Conservation (phyloP, 2,329 filamentous ascomycete species). For the Exophiala alcalophila region DNA sequence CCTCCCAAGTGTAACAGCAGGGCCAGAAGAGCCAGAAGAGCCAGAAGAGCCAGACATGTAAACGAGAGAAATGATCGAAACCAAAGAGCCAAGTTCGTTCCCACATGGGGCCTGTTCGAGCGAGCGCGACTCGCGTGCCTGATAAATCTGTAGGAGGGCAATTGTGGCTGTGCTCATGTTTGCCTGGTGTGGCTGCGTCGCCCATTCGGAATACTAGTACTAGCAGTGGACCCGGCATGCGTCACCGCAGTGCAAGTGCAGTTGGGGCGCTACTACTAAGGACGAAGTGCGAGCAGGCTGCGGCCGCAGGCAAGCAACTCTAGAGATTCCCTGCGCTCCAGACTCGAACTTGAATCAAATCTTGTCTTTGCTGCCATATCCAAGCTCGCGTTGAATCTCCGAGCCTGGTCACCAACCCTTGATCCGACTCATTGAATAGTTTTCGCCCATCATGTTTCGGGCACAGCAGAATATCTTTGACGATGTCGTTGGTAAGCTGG, state of each 20-base stretch:
- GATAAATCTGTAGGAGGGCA: background rate
- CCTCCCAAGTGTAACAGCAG: slow-evolving; percentile 19
- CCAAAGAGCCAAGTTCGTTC: slow-evolving; percentile 6
- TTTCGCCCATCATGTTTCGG: slow-evolving; percentile 51
- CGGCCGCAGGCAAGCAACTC: slow-evolving; percentile 5
- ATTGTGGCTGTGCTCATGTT: slow-evolving; percentile 4
- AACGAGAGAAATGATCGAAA: slow-evolving; percentile 12
- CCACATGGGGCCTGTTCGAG: too few relatives aligned
- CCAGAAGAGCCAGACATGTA: slow-evolving; percentile 12
- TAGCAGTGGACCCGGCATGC: slow-evolving; percentile 4
- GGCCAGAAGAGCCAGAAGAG: slow-evolving; percentile 5
- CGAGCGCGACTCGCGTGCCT: background rate
- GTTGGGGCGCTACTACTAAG: too few relatives aligned
- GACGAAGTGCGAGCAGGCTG: too few relatives aligned
- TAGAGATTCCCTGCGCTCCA: background rate
- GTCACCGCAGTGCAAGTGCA: too few relatives aligned
- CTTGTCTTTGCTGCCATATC: background rate
- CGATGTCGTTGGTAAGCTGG: slow-evolving; percentile 62
- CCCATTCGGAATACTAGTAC: too few relatives aligned
- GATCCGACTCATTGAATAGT: background rate
- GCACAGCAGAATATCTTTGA: slow-evolving; percentile 67
- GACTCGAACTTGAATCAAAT: background rate
- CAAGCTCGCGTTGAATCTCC: background rate
- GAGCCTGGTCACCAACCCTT: background rate
- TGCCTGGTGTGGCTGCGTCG: too few relatives aligned